Evolutionary conservation across 371 early-diverging fungal genomes (phyloP).

Genomic region (Zopfochytrium polystomum): DNA sequence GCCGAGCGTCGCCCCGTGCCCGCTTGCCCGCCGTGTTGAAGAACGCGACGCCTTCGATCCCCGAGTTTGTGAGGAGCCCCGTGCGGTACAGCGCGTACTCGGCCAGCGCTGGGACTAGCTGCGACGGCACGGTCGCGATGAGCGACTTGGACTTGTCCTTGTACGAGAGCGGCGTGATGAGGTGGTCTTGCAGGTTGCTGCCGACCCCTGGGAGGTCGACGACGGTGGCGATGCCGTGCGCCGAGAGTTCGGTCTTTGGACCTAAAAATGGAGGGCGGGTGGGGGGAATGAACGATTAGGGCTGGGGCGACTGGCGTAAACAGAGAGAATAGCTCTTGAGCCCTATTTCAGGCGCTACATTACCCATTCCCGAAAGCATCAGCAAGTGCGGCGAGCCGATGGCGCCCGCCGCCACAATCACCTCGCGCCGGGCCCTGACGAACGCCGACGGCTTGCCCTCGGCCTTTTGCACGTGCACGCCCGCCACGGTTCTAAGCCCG

Average conservation of each 20-base stretch:
- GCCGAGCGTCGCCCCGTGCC: too few species aligned
- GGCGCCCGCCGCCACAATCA: slow-evolving; percentile 43
- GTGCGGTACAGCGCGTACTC: slow-evolving; percentile 12
- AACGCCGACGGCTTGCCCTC: slow-evolving; percentile 6
- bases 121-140: slow-evolving; percentile 23
- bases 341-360: too few species aligned
- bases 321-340: background rate
- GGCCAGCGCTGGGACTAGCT: slow-evolving; percentile 18
- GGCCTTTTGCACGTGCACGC: background rate
- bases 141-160: slow-evolving; percentile 3
- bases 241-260: slow-evolving; percentile 25
- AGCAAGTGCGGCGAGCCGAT: slow-evolving; percentile 36
- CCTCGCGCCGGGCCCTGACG: slow-evolving; percentile 30
- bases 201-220: slow-evolving; percentile 44
- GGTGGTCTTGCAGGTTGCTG: slow-evolving; percentile 43
- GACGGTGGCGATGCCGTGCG: slow-evolving; percentile 23
- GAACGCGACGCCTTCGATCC: slow-evolving; percentile 40
- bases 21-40: slow-evolving; percentile 17
- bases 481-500: background rate
- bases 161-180: slow-evolving; percentile 23
- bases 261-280: too few species aligned
- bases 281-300: too few species aligned
- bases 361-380: slow-evolving; percentile 23
- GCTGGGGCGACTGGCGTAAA: too few species aligned
- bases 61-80: slow-evolving; percentile 28